These are phyloP conservation scores for Apiotrichum mycotoxinovorans DNA, from an alignment of 1,284 basidiomycete species.

Conservation along the genomic window DNA sequence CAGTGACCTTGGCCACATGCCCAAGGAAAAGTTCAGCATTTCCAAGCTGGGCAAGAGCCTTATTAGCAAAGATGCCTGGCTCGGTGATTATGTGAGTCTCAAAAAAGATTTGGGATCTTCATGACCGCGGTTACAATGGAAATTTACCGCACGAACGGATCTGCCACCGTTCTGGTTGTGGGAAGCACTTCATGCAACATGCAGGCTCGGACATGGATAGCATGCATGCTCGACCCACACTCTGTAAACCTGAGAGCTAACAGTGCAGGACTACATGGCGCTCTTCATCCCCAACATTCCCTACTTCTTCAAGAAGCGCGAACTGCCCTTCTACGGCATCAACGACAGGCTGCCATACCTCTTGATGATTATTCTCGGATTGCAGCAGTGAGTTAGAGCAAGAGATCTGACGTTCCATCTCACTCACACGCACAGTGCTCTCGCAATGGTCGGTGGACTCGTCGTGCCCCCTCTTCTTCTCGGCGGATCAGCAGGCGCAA, in stretches of 20 bases:
- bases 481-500: conserved; percentile 28
- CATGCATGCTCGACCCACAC: no score
- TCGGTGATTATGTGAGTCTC: conserved; percentile 35
- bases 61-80: conserved; percentile 28
- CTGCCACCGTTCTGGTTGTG: no score
- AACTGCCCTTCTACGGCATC: conserved; percentile 35
- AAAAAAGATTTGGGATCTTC: neutral
- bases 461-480: conserved; percentile 34
- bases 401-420: neutral
- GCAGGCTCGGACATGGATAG: no score
- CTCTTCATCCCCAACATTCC: conserved; percentile 38
- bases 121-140: neutral
- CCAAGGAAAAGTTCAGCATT: conserved; percentile 7
- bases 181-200: no score
- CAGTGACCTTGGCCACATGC: conserved; percentile 19
- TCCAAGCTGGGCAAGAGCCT: conserved; percentile 14
- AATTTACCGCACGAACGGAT: no score
- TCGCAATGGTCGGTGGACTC: conserved; percentile 37
- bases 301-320: conserved; percentile 21
- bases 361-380: conserved; percentile 32
- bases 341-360: conserved; percentile 31
- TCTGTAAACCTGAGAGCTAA: no score
- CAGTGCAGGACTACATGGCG: conserved; percentile 25
- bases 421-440: conserved; percentile 14
- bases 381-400: conserved; percentile 27